Conservation (phyloP, 2,329 filamentous ascomycete genomes). For the Trichophyton mentagrophytes region DNA sequence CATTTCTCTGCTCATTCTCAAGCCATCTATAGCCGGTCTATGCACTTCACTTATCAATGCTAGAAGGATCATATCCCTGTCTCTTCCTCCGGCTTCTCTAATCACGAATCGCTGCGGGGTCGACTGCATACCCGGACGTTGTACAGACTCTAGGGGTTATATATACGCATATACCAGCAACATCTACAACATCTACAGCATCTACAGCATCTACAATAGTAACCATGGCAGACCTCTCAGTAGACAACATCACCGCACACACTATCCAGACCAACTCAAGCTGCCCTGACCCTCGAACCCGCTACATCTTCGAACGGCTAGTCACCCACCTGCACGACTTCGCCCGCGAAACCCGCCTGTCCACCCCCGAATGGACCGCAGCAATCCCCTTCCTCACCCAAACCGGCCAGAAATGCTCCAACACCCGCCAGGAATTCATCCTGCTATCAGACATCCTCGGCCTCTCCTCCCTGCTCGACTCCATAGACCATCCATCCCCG, state of each 20-base stretch:
- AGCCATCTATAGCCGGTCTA: no score
- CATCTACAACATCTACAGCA: not conserved
- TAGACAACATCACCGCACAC: conserved; percentile 23
- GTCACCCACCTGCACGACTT: conserved; percentile 73
- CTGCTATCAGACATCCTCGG: conserved; percentile 69
- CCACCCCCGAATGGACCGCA: conserved; percentile 65
- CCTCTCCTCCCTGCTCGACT: conserved; percentile 66
- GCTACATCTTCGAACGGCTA: conserved; percentile 59
- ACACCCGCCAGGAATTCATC: conserved; percentile 68
- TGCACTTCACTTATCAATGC: not conserved
- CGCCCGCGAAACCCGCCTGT: conserved; percentile 62
- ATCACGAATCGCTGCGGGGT: not conserved
- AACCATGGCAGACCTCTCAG: conserved; percentile 16
- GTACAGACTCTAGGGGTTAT: not conserved
- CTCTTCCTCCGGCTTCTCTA: not conserved
- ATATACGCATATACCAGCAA: not conserved
- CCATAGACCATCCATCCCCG: conserved; percentile 73
- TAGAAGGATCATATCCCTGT: not conserved
- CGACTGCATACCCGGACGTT: no score
- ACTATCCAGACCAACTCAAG: conserved; percentile 58
- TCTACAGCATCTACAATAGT: not conserved
- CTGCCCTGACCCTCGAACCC: conserved; percentile 50
- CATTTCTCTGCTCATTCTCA: not conserved
- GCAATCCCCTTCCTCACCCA: conserved; percentile 58
- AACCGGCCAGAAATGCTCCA: conserved; percentile 60